These are phyloP conservation scores for Theobroma grandiflorum DNA, from an alignment of 441 rosid species.

Conservation along the genomic window DNA sequence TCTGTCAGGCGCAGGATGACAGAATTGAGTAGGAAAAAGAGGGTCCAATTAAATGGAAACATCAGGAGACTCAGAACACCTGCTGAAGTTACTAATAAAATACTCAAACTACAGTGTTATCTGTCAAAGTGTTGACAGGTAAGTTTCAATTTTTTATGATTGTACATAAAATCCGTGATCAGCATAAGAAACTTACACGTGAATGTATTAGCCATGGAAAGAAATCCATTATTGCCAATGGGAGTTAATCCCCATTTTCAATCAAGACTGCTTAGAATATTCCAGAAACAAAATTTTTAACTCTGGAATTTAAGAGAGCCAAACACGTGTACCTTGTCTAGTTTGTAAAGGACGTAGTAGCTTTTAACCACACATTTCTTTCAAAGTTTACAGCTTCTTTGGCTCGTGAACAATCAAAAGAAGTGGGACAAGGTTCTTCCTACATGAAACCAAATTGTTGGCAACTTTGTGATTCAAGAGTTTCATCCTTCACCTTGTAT, in stretches of 20 bases:
- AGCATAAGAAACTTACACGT: background rate
- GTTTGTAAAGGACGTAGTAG: background rate
- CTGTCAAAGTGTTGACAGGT: background rate
- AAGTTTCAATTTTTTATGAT: too few relatives aligned
- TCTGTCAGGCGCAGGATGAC: background rate
- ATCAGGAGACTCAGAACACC: background rate
- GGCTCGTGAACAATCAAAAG: constrained; percentile 3
- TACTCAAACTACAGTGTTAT: background rate
- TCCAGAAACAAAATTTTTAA: background rate
- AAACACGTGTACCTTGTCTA: constrained; percentile 3
- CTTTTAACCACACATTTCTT: background rate
- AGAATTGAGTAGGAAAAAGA: background rate
- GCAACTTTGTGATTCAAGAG: background rate
- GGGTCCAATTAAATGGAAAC: background rate
- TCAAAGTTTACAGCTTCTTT: background rate
- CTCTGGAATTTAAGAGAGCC: background rate
- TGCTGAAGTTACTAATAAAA: background rate
- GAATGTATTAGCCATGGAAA: background rate
- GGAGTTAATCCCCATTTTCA: background rate
- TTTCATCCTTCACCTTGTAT: background rate
- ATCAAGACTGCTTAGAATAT: background rate
- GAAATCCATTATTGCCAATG: too few relatives aligned
- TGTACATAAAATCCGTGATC: background rate
- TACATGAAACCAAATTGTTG: background rate
- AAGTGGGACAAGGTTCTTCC: background rate